Base-by-base conservation (phyloP, 805 yeast genomes). In the Hyphopichia homilentoma region DNA sequence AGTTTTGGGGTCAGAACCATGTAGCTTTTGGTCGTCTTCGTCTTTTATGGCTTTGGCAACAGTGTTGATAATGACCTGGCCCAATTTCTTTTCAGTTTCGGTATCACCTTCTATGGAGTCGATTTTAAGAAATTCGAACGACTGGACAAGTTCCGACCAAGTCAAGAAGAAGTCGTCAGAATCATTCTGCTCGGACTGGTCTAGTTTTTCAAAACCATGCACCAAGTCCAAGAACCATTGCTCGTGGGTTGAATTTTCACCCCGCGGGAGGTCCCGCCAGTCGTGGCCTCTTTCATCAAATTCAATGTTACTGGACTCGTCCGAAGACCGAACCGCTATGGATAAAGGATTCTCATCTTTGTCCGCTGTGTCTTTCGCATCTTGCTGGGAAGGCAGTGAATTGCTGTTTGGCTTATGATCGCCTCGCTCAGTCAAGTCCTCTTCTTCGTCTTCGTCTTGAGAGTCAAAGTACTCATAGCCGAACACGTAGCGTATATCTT, bases 261-360 rank as follows among this genome's bases (percentile, higher is more conserved):
- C 84, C 30, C 87, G 59, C 3, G 84, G 82, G 8, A 79, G 64
- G 52, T 81, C 88, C 44, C 87, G 59, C 85, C 88, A 80, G 55
- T 82, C 88, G 21, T 75, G 61, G 0, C 85, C 86, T 28, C 65
- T 51, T 17, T 73, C 70, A 49, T 79, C 85, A 50, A 75, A 72
- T 30, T 74, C 77, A 23, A 74, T 57, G 4, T 40, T 42, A 21
- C 43, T 45, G 12, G 29, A 27, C 2, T 38, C 45, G 9, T 38
- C 50, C 14, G 36, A 37, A 5, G 47, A 38, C 17, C 57, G 40
- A 8, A 47, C 40, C 1, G 57, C 57, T 14, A 45, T 41, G 3
- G 41, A 29, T n/a, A 8, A n/a, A 7, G 34, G 14, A 14, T 19
- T 16, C 24, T 21, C 12, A 16, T 24, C 23, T 11, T 9, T 24